These are phyloP conservation scores for Xanthoparmelia taractica DNA, from an alignment of 495 filamentous ascomycete species.

Conservation along the genomic window DNA sequence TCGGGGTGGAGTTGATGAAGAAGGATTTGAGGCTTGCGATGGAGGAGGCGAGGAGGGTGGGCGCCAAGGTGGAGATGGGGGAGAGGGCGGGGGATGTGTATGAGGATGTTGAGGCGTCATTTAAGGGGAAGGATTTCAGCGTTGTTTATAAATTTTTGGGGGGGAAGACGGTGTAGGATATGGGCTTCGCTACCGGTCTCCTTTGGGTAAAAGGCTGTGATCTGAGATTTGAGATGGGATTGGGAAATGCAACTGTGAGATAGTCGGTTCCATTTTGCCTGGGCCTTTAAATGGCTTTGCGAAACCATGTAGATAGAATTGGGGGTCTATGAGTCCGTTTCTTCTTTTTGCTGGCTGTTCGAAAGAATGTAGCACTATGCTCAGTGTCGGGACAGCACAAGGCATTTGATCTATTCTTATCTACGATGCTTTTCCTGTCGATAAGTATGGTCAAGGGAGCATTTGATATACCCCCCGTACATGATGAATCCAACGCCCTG, in stretches of 20 bases:
- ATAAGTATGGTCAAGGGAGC: neutral
- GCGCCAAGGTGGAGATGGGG: conserved; percentile 58
- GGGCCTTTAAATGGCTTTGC: neutral
- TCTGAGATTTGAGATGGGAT: neutral
- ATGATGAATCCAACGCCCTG: neutral
- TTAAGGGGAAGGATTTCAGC: conserved; percentile 72
- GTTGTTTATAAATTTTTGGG: conserved; percentile 73
- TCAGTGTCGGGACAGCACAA: neutral
- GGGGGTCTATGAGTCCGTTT: neutral
- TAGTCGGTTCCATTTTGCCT: neutral
- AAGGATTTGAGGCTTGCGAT: conserved; percentile 68
- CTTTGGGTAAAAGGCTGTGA: neutral
- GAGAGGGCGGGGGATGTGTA: conserved; percentile 62
- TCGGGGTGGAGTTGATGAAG: conserved; percentile 65
- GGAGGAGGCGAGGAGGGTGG: conserved; percentile 58
- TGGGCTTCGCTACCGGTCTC: neutral
- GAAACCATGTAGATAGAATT: neutral
- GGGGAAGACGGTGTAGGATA: conserved; percentile 22
- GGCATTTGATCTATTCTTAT: neutral
- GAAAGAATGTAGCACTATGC: neutral
- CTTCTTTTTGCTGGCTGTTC: neutral
- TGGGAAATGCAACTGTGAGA: neutral
- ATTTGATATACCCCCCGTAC: neutral
- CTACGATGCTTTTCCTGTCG: neutral
- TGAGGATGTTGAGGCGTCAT: conserved; percentile 51